Evolutionary conservation across 2,329 filamentous ascomycete genomes (phyloP), one percentile per base, ranked within the genome.

Genomic region (Alternaria longipes): DNA sequence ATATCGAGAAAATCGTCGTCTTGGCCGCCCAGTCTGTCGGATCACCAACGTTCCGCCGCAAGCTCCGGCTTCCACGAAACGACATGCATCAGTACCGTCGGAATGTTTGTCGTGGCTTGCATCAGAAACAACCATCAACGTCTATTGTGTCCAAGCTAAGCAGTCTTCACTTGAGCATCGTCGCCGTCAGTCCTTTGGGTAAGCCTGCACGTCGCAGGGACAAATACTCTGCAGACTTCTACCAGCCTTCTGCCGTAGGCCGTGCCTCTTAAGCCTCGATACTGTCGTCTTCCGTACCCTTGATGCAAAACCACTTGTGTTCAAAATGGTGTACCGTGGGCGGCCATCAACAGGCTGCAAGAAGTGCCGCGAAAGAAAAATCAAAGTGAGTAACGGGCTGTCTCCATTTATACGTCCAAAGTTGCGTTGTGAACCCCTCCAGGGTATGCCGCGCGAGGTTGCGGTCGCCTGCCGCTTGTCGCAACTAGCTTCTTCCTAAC

Each of bases 291-390:
- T n/a, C 46, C 46, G 20, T 36, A 50, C 20, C 32, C 30, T 49
- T 12, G 46, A 36, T 36, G 32, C 46, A 18, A 36, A 24, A 38
- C 22, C 46, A 18, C 8, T 22, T 8, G 32, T 50, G 11, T 42
- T 12, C 51, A 69, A 14, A 18, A 78, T 78, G 75, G 74, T 78
- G 3, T 78, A 77, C 55, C 68, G 75, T 18, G 75, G 75, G 8
- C 70, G 67, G 18, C 75, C 75, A 2, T 76, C 73, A 8, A 76
- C 73, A 12, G 75, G 74, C 6, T 77, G 75, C 52, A 69, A 68
- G 49, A 75, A 65, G 50, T 81, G 79, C 64, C 74, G 79, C n/a
- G 72, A 79, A 51, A 74, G 79, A 47, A 81, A 80, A 61, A 74
- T 80, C 44, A 80, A 79, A 69, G 79, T 81, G 51, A 57, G 74